phyloP scores from a whole-genome alignment of 1,284 basidiomycete species.

The Pyrrhoderma noxium region DNA sequence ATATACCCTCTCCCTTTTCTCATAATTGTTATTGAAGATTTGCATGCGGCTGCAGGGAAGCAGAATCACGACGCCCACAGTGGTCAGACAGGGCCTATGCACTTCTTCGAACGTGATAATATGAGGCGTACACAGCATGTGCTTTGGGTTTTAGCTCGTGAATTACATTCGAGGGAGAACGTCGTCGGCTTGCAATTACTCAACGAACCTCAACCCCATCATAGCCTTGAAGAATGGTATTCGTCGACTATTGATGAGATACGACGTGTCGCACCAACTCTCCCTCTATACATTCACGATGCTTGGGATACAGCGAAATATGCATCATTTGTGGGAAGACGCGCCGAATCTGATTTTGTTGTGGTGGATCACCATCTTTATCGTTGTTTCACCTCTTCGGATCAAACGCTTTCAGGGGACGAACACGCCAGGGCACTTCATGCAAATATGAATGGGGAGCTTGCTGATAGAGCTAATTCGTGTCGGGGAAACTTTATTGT shows the following conservation, averaged over 20 bases:
- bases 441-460: conserved; percentile 33
- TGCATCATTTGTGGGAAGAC: conserved; percentile 29
- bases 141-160: conserved; percentile 38
- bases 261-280: conserved; percentile 42
- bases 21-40: conserved; percentile 34
- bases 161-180: conserved; percentile 46
- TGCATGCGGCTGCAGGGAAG: conserved; percentile 73
- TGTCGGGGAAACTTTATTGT: conserved; percentile 61
- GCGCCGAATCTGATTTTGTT: conserved; percentile 34
- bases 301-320: conserved; percentile 73
- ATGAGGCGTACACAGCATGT: conserved; percentile 49
- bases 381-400: conserved; percentile 67
- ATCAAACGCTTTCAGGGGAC: conserved; percentile 48
- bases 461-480: conserved; percentile 38
- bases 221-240: conserved; percentile 61
- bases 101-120: conserved; percentile 46
- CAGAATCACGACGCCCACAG: conserved; percentile 64
- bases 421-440: conserved; percentile 47
- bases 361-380: conserved; percentile 85
- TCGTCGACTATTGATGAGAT: conserved; percentile 49
- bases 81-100: conserved; percentile 49
- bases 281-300: conserved; percentile 73
- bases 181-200: conserved; percentile 78
- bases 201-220: conserved; percentile 69
- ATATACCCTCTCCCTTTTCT: not conserved